Evolutionary conservation across 768 basidiomycete species (phyloP).

Genomic region (Dictyophora rubrovolvata): DNA sequence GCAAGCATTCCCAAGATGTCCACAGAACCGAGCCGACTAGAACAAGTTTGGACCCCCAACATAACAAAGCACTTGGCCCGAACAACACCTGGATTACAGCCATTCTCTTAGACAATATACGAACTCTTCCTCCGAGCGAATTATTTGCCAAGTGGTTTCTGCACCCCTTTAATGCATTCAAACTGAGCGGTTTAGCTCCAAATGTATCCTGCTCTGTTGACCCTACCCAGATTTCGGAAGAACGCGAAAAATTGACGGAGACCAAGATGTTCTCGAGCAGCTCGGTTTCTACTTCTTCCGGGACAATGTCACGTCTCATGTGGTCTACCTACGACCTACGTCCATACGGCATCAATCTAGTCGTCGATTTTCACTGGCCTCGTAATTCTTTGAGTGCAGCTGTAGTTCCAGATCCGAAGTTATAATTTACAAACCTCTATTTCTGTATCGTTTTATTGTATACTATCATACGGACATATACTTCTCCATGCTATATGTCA

Average conservation of each 20-base stretch:
- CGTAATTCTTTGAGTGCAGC: neutral
- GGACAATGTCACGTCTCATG: slow-evolving; percentile 13
- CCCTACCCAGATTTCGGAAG: too few relatives aligned
- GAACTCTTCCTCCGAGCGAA: neutral
- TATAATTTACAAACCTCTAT: too few relatives aligned
- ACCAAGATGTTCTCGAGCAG: neutral
- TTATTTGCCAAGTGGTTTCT: neutral
- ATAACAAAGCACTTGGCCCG: neutral
- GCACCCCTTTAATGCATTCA: neutral
- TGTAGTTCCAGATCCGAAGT: too few relatives aligned
- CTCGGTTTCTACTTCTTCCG: neutral
- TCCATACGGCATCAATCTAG: slow-evolving; percentile 58
- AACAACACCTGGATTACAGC: neutral
- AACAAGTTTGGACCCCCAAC: neutral
- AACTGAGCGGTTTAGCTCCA: neutral
- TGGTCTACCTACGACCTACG: slow-evolving; percentile 60
- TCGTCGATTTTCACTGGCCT: slow-evolving; percentile 70
- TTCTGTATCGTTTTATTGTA: too few relatives aligned
- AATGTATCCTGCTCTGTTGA: neutral
- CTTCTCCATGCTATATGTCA: slow-evolving; percentile 52
- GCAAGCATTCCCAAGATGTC: neutral
- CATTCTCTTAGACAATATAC: neutral
- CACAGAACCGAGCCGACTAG: neutral
- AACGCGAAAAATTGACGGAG: too few relatives aligned
- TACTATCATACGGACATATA: slow-evolving; percentile 63